Evolutionary conservation across 805 yeast genomes (phyloP).

Genomic region (Metschnikowia vanudenii): DNA sequence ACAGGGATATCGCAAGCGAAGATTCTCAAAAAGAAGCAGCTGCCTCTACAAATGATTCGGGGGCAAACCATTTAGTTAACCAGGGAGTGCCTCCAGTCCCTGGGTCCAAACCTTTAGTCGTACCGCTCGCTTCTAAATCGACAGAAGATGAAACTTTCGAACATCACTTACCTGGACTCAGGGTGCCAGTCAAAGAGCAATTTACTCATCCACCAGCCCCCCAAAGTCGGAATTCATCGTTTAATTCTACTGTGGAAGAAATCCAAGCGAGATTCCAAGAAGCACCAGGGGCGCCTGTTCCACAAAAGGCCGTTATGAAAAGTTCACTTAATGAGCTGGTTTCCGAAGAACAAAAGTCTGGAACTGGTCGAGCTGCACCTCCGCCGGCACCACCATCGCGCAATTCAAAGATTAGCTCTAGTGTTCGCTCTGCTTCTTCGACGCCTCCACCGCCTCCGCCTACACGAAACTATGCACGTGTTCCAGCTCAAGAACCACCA

Average conservation of each 20-base stretch:
- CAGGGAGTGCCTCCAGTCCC: too few relatives aligned
- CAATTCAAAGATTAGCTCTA: conserved; percentile 6
- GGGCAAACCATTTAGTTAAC: too few relatives aligned
- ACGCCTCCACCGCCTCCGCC: conserved; percentile 34
- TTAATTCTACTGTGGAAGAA: too few relatives aligned
- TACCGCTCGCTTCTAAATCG: background rate
- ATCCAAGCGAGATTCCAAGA: too few relatives aligned
- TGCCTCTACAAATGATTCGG: too few relatives aligned
- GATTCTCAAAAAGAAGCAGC: background rate
- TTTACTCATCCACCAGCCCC: too few relatives aligned
- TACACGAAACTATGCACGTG: conserved; percentile 20
- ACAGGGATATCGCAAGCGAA: background rate
- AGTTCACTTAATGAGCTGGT: background rate
- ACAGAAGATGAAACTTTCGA: background rate
- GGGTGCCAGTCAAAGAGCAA: conserved; percentile 2
- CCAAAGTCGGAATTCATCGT: too few relatives aligned
- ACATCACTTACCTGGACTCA: conserved; percentile 1
- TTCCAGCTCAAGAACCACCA: conserved; percentile 19
- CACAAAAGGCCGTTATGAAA: background rate
- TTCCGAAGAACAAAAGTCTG: background rate
- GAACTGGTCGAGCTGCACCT: conserved; percentile 26
- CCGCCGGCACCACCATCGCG: conserved; percentile 27
- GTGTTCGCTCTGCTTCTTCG: conserved; percentile 11
- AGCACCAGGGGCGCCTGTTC: too few relatives aligned
- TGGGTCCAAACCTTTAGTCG: background rate